Base-by-base conservation (phyloP, 2,329 filamentous ascomycete species). In the Colletotrichum salicis region DNA sequence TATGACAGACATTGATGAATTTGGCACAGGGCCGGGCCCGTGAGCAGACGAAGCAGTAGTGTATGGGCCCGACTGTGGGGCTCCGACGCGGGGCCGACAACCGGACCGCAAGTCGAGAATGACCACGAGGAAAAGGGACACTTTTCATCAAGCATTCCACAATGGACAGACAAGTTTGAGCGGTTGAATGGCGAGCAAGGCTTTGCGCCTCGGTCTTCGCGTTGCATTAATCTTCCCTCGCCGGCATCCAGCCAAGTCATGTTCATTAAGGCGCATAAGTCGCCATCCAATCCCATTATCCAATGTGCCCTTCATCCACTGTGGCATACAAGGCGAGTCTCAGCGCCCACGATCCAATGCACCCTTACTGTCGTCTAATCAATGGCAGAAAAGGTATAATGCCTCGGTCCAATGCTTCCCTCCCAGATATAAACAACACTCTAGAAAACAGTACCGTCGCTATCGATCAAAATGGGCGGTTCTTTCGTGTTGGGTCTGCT, bases 401-500 rank as follows among this genome's bases (percentile, higher is more conserved):
- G 69, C 48, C 69, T 66, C 48, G 35, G 69, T 71, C 45, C 69
- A 71, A 69, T 69, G 59, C 65, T 41, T 63, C n/a, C 65, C 54
- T 59, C 65, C 59, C 48, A 60, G 31, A 29, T 48, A 48, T 37
- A 27, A 56, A 58, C 22, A 1, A n/a, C 51, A 29, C 15, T 31
- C 80, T 90, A 97, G 81, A 99, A 98, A 75, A 99, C 94, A 29
- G 96, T 98, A 73, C 96, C 96, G 81, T 99, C 96, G 75, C 94
- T 97, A 76, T 97, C 89, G 77, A 98, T 98, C 84, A 98, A 91
- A 79, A 99, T 98, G 5, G 96, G 96, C 37, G 96, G 94, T 80
- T 97, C 94, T 84, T 96, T 97, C 64, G 96, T 98, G 78, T 98
- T 98, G 27, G 96, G 96, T 76, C 96, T 89, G 76, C 94, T 96